Base-by-base conservation (phyloP, 2,329 filamentous ascomycete species). In the Sporothrix protearum region DNA sequence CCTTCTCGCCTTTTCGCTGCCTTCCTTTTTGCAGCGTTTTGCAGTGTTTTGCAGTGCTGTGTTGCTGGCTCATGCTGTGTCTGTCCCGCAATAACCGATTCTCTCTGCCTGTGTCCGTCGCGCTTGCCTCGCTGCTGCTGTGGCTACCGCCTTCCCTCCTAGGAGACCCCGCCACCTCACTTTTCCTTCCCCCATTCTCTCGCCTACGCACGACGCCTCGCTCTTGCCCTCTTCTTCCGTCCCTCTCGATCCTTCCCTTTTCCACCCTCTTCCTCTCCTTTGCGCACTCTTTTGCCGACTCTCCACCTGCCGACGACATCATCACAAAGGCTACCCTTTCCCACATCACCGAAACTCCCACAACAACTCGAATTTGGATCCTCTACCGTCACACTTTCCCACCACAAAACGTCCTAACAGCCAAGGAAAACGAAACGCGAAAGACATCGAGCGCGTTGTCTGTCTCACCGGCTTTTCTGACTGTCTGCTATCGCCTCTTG, bases 141-240 rank as follows among this genome's bases (percentile, higher is more conserved):
- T 70, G 64, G 63, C 72, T 71, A 70, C 63, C 53, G 69, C 69
- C 30, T 70, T 45, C 22, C 45, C 42, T 55, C 53, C 19, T 10
- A 53, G 49, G 42, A 49, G 47, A 74, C 72, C 72, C 73, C 70
- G 71, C 72, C 72, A 73, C 71, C 73, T 70, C 66, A 69, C 68
- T 72, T 72, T 73, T 68, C 68, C 55, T 47, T 28, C 55, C 33
- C 57, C n/a, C 55, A 33, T 45, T 66, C 69, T 63, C 47, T 61
- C 33, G 64, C 45, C 64, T 70, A 59, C 69, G 64, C 25, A 51
- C 28, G 61, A 67, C 64, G 30, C 10, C 10, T 53, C 45, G 51
- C 57, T n/a, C 64, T 63, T 72, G 49, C 61, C 67, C 51, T 42
- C 22, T 67, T 59, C 22, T 49, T 49, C 33, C 33, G n/a, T 69